phyloP scores from a whole-genome alignment of 257 asterid genomes.

The Coffea canephora region DNA sequence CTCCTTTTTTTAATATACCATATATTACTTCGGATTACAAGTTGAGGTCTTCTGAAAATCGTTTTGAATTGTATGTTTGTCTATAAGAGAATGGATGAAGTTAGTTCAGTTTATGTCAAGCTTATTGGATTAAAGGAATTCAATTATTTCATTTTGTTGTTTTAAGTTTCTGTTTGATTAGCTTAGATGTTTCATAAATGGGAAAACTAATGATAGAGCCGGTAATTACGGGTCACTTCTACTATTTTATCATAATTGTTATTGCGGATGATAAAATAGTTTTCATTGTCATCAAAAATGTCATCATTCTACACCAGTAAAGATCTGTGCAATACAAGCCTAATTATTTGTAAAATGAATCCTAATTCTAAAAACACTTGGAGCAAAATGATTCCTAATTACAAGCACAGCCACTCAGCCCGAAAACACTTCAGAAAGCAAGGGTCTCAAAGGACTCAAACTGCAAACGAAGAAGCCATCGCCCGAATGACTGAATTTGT shows the following conservation, averaged over 20 bases:
- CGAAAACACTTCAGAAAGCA: too few species aligned
- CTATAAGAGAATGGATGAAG: not conserved
- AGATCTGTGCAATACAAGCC: not conserved
- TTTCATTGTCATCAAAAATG: not conserved
- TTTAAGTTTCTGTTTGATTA: too few species aligned
- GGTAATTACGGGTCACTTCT: constrained; percentile 1
- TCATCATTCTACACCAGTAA: not conserved
- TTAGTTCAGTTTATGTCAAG: not conserved
- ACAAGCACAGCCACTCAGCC: too few species aligned
- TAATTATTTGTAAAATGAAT: not conserved
- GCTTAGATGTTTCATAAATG: too few species aligned
- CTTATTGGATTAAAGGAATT: not conserved
- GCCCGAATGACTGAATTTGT: too few species aligned
- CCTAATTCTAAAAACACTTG: too few species aligned
- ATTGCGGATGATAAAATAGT: not conserved
- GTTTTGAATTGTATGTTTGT: not conserved
- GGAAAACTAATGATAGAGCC: not conserved
- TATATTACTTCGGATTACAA: not conserved
- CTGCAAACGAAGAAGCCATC: too few species aligned
- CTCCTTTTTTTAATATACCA: too few species aligned
- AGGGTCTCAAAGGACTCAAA: too few species aligned
- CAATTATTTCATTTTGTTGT: too few species aligned
- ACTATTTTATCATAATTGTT: not conserved
- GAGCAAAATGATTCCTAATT: too few species aligned
- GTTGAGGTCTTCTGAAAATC: constrained; percentile 3